These are phyloP conservation scores for Syzygium aqueum DNA, from an alignment of 345 rosid genomes.

Conservation along the genomic window DNA sequence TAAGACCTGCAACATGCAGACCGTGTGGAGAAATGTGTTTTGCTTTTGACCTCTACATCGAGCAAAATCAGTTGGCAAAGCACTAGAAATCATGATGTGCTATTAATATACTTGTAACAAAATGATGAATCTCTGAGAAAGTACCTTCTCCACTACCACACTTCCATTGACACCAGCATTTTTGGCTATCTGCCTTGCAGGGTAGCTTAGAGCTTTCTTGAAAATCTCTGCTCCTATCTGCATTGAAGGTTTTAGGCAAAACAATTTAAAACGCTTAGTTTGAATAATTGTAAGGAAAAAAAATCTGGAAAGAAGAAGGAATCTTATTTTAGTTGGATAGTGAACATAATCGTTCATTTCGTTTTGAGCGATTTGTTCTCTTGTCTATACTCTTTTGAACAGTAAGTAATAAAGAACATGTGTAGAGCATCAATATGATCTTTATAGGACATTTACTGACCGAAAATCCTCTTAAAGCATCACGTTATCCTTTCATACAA, in stretches of 20 bases:
- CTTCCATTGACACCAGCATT: conserved; percentile 82
- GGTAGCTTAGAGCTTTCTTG: conserved; percentile 74
- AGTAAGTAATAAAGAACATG: neutral
- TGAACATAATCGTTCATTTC: neutral
- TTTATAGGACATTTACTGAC: neutral
- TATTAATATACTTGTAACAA: neutral
- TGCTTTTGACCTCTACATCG: neutral
- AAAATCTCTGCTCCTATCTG: conserved; percentile 94
- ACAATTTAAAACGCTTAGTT: neutral
- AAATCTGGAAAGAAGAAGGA: neutral
- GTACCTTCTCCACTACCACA: conserved; percentile 66
- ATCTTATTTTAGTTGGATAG: neutral
- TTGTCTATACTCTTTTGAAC: neutral
- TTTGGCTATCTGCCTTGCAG: conserved; percentile 67
- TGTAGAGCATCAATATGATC: neutral
- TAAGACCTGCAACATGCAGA: conserved; percentile 38
- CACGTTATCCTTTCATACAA: neutral
- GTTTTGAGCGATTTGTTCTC: neutral
- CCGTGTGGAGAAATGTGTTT: neutral
- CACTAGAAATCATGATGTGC: neutral
- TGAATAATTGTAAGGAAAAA: neutral
- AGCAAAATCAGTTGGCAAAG: neutral
- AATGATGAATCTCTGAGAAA: neutral
- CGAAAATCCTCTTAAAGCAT: neutral
- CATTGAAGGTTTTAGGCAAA: neutral